phyloP scores from a whole-genome alignment of 768 basidiomycete species.

The Naganishia vishniacii region DNA sequence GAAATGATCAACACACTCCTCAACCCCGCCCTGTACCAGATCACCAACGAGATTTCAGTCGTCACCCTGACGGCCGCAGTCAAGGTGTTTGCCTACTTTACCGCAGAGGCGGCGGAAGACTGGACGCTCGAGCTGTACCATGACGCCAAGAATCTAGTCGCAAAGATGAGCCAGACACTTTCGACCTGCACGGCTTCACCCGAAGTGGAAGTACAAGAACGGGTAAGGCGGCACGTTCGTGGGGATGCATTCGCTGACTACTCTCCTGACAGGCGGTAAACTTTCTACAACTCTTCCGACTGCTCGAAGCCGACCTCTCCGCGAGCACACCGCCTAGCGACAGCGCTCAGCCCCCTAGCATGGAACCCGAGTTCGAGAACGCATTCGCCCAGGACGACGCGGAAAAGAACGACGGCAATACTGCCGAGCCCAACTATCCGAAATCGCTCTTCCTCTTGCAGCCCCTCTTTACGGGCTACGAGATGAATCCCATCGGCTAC shows the following conservation, averaged over 20 bases:
- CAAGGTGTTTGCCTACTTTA: slow-evolving; percentile 84
- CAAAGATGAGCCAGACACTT: slow-evolving; percentile 54
- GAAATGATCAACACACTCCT: slow-evolving; percentile 10
- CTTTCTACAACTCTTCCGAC: slow-evolving; percentile 65
- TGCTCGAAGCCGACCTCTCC: slow-evolving; percentile 70
- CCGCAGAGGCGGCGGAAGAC: slow-evolving; percentile 63
- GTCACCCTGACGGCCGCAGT: slow-evolving; percentile 61
- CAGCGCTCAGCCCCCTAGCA: not conserved
- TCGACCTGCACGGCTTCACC: not conserved
- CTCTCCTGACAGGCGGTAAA: slow-evolving; percentile 64
- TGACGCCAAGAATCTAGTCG: slow-evolving; percentile 62
- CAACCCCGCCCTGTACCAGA: slow-evolving; percentile 5
- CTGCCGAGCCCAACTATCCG: slow-evolving; percentile 59
- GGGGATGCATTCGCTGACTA: not conserved
- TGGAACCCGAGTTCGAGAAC: slow-evolving; percentile 2
- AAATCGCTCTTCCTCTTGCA: slow-evolving; percentile 81
- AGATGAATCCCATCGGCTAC: slow-evolving; percentile 75
- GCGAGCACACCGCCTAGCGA: slow-evolving; percentile 51
- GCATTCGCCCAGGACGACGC: slow-evolving; percentile 23
- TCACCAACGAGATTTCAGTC: slow-evolving; percentile 43
- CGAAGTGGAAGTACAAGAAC: slow-evolving; percentile 86
- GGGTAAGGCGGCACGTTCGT: slow-evolving; percentile 52
- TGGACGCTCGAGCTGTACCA: slow-evolving; percentile 72
- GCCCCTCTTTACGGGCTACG: slow-evolving; percentile 69
- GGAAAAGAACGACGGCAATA: slow-evolving; percentile 41